A percentile compares a stretch with the other conserved stretches of the same genome.
Conservation (phyloP, 306 rosid genomes). For the Delonix regia region DNA sequence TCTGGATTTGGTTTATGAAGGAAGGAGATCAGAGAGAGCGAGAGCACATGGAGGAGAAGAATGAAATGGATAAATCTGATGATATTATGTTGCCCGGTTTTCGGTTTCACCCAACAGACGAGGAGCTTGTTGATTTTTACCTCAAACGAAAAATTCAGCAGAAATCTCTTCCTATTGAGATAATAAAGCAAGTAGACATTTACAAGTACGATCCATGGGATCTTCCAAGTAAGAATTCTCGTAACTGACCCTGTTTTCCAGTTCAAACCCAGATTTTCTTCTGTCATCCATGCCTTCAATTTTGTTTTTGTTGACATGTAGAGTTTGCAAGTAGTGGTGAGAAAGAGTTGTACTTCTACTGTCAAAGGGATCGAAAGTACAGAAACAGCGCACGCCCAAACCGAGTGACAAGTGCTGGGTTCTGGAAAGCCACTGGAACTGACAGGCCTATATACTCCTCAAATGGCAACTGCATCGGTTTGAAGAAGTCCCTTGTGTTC, state of each 20-base stretch:
- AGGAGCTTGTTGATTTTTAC: slow-evolving; percentile 79
- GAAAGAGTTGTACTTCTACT: slow-evolving; percentile 85
- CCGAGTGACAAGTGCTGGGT: slow-evolving; percentile 76
- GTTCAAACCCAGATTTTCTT: not conserved
- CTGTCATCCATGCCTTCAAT: not conserved
- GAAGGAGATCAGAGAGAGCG: not conserved
- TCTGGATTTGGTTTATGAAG: too few relatives aligned
- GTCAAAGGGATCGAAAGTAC: slow-evolving; percentile 80
- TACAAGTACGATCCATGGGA: slow-evolving; percentile 89
- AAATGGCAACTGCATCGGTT: slow-evolving; percentile 71
- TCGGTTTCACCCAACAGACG: slow-evolving; percentile 87
- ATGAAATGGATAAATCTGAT: slow-evolving; percentile 60
- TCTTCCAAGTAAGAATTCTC: slow-evolving; percentile 74
- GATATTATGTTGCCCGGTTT: slow-evolving; percentile 76
- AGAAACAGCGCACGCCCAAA: slow-evolving; percentile 78
- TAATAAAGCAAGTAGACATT: slow-evolving; percentile 80
- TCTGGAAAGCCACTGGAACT: slow-evolving; percentile 93
- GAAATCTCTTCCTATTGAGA: slow-evolving; percentile 64
- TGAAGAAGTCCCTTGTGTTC: slow-evolving; percentile 87
- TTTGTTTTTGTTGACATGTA: slow-evolving; percentile 39
- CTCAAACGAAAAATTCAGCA: slow-evolving; percentile 71
- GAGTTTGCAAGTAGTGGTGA: slow-evolving; percentile 70
- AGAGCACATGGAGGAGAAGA: slow-evolving; percentile 62
- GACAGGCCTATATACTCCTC: slow-evolving; percentile 78
- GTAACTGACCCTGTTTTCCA: not conserved